Evolutionary conservation across 2,329 filamentous ascomycete genomes (phyloP).

Genomic region (Knoxdaviesia proteae): DNA sequence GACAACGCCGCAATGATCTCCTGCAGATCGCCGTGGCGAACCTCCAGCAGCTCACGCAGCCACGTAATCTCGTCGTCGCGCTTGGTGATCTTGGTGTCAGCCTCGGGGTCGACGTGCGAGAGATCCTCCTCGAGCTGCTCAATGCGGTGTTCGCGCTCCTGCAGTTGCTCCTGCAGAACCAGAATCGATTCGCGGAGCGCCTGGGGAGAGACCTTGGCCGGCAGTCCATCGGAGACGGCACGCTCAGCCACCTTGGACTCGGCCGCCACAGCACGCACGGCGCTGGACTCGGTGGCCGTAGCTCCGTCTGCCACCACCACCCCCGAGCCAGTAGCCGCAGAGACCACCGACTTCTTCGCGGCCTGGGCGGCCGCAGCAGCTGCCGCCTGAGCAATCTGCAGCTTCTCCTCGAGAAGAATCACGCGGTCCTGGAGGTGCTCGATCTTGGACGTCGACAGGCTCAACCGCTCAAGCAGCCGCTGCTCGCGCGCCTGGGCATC

Average conservation of each 20-base stretch:
- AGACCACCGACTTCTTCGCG: slow-evolving; percentile 33
- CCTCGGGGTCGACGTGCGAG: slow-evolving; percentile 50
- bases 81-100: slow-evolving; percentile 66
- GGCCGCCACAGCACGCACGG: slow-evolving; percentile 4
- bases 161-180: slow-evolving; percentile 88
- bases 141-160: slow-evolving; percentile 77
- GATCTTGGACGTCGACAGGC: slow-evolving; percentile 64
- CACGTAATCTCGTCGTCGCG: slow-evolving; percentile 86
- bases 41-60: slow-evolving; percentile 80
- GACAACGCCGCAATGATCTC: slow-evolving; percentile 73
- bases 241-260: slow-evolving; percentile 14
- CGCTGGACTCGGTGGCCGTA: neutral
- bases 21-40: slow-evolving; percentile 75
- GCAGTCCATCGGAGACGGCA: slow-evolving; percentile 24
- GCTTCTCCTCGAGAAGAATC: slow-evolving; percentile 66
- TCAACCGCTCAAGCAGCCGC: slow-evolving; percentile 62
- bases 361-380: slow-evolving; percentile 66
- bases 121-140: slow-evolving; percentile 65
- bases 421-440: slow-evolving; percentile 75
- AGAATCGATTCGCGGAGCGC: slow-evolving; percentile 90
- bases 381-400: slow-evolving; percentile 75
- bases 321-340: slow-evolving; percentile 8
- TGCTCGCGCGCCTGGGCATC: slow-evolving; percentile 65
- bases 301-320: slow-evolving; percentile 3
- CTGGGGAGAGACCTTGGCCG: slow-evolving; percentile 82